Percentiles rank a stretch among this genome's conserved stretches.
phyloP scores from a whole-genome alignment of 768 basidiomycete species.

The Thelephora aurantiotincta region DNA sequence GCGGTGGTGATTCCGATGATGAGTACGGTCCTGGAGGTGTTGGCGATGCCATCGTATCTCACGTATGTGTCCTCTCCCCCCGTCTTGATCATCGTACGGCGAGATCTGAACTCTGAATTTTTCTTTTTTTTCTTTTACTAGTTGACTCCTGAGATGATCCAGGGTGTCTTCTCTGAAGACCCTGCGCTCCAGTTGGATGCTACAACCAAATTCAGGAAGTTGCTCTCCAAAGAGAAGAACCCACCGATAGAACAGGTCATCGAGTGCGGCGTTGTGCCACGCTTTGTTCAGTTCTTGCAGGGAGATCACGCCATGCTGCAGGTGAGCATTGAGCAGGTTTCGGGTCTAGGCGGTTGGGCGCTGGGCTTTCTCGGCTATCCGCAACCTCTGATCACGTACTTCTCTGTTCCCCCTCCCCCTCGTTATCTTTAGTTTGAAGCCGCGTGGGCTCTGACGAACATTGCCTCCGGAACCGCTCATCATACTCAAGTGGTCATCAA shows the following conservation, averaged over 20 bases:
- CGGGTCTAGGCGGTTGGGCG: neutral
- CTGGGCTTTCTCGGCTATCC: neutral
- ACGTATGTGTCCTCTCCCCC: conserved; percentile 7
- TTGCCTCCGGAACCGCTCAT: conserved; percentile 94
- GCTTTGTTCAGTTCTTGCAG: conserved; percentile 90
- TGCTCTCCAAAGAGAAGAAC: conserved; percentile 98
- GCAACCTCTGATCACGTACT: neutral
- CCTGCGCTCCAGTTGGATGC: conserved; percentile 88
- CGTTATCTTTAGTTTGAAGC: conserved; percentile 65
- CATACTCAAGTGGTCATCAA: conserved; percentile 97
- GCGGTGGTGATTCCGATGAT: conserved; percentile 81
- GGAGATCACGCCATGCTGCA: conserved; percentile 75
- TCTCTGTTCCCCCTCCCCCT: conserved; percentile 2
- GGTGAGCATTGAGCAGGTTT: conserved; percentile 24
- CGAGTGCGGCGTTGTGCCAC: conserved; percentile 91
- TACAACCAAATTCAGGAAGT: conserved; percentile 96
- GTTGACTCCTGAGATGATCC: conserved; percentile 87
- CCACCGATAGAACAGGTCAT: conserved; percentile 98
- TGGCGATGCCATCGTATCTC: conserved; percentile 40
- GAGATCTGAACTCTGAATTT: conserved; percentile 5
- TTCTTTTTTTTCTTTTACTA: conserved; percentile 16
- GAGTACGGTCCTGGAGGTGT: conserved; percentile 62
- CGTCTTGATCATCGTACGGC: neutral
- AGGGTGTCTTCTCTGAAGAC: conserved; percentile 85
- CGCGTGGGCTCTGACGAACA: conserved; percentile 96